A percentile compares a stretch with the other conserved stretches of the same genome.
These are phyloP conservation scores for Raddia guianensis DNA, from an alignment of 176 grass and related monocot genomes.

Conservation along the genomic window DNA sequence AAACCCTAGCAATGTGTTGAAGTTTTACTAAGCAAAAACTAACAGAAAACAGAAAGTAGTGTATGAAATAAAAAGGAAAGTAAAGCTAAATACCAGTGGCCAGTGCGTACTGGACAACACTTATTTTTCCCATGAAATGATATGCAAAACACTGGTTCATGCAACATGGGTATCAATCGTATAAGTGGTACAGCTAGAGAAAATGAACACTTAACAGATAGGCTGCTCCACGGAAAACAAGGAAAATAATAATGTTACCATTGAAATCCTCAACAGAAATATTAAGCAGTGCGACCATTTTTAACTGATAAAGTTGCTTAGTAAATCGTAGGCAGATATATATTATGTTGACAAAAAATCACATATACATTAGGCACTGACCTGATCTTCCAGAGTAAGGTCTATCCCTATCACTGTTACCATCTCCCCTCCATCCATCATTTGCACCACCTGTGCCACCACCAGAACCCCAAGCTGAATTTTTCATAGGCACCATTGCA, in stretches of 20 bases:
- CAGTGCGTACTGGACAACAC: too few species aligned
- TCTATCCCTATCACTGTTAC: conserved; percentile 64
- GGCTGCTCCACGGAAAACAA: not conserved
- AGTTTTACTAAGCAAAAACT: not conserved
- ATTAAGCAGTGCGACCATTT: not conserved
- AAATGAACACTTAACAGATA: not conserved
- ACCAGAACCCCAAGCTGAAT: conserved; percentile 51
- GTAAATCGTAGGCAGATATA: not conserved
- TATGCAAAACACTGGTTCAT: not conserved
- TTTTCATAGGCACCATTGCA: conserved; percentile 90
- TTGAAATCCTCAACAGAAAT: not conserved
- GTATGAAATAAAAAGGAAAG: not conserved
- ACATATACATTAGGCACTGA: conserved; percentile 28
- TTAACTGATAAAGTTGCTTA: not conserved
- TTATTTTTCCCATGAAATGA: not conserved
- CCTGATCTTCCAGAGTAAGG: conserved; percentile 61
- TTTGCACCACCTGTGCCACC: conserved; percentile 42
- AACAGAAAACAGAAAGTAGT: not conserved
- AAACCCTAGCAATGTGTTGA: not conserved
- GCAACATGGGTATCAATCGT: not conserved
- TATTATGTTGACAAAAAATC: not conserved
- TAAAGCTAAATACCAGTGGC: not conserved
- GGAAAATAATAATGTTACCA: not conserved
- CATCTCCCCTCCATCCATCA: conserved; percentile 64
- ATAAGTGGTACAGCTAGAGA: not conserved